Evolutionary conservation across 345 rosid genomes (phyloP).

Genomic region (Nephelium lappaceum): DNA sequence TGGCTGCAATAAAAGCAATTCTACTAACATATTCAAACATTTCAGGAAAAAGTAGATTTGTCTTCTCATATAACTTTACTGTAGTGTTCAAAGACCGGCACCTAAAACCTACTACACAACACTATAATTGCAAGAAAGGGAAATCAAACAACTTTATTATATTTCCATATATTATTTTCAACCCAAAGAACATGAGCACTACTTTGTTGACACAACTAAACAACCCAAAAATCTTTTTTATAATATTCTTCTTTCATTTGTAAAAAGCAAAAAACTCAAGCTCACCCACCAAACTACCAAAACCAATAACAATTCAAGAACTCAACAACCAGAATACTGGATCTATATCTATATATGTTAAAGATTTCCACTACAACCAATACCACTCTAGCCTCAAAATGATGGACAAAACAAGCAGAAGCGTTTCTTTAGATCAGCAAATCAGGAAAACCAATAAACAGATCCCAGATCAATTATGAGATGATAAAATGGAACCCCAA

Average conservation of each 20-base stretch:
- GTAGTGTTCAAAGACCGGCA: conserved; percentile 4
- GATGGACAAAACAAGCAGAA: neutral
- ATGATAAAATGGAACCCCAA: neutral
- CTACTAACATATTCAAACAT: conserved; percentile 1
- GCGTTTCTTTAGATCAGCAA: neutral
- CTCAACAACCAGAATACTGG: neutral
- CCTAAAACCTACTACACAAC: neutral
- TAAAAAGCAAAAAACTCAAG: conserved; percentile 20
- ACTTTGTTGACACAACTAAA: conserved; percentile 10
- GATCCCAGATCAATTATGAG: conserved; percentile 13
- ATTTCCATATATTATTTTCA: neutral
- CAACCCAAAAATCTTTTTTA: conserved; percentile 4
- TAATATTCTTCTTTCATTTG: neutral
- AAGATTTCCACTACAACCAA: neutral
- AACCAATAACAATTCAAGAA: neutral
- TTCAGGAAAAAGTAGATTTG: neutral
- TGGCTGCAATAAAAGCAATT: neutral
- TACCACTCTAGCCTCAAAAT: neutral
- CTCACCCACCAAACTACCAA: conserved; percentile 26
- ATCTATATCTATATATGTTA: neutral
- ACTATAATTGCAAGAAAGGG: conserved; percentile 4
- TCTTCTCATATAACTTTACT: neutral
- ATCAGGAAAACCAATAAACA: neutral
- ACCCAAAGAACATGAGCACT: neutral
- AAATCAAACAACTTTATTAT: neutral